Base-by-base conservation (phyloP, 768 basidiomycete genomes). In the Daedaleopsis sinensis region DNA sequence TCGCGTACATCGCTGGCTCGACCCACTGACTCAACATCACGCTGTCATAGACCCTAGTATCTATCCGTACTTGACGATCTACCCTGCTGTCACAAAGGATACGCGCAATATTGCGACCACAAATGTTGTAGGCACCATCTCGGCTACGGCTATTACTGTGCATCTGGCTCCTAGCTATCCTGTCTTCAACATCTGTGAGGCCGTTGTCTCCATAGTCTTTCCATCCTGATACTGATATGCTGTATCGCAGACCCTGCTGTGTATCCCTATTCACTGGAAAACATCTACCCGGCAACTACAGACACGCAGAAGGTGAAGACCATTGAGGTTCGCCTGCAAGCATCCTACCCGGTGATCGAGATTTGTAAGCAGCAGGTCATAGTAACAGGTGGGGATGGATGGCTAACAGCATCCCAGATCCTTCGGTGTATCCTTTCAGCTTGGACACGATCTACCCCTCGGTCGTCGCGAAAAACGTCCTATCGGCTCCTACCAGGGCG, bases 41-140 rank as follows among this genome's bases (percentile, higher is more conserved):
- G 5, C 18, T 48, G 52, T 39, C 10, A 19, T 54, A 80, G 79
- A 80, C 68, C 69, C 70, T 55, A 64, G 75, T 55, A 70, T 73
- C 49, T 82, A 83, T 68, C 80, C 82, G 9, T 76, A 75, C 65
- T 64, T 81, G 16, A 55, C 72, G 47, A 75, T 79, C 52, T 81
- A 82, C 63, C 73, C 76, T n/a, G 55, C 66, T 24, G 48, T 64
- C 15, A 53, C 47, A 16, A 46, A 39, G 43, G 46, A 52, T 21
- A 15, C 32, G 18, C 10, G 57, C 36, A 36, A 44, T 19, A 10
- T n/a, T 37, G 50, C 19, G 2, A 24, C 27, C 15, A 35, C 43
- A 21, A 35, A 19, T 38, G 16, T 19, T 19, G 47, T 37, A 16
- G 24, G 24, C 21, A 15, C 3, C 5, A 9, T 13, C 1, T 36